Conservation (phyloP, 495 filamentous ascomycete genomes). For the Sordaria brevicollis region DNA sequence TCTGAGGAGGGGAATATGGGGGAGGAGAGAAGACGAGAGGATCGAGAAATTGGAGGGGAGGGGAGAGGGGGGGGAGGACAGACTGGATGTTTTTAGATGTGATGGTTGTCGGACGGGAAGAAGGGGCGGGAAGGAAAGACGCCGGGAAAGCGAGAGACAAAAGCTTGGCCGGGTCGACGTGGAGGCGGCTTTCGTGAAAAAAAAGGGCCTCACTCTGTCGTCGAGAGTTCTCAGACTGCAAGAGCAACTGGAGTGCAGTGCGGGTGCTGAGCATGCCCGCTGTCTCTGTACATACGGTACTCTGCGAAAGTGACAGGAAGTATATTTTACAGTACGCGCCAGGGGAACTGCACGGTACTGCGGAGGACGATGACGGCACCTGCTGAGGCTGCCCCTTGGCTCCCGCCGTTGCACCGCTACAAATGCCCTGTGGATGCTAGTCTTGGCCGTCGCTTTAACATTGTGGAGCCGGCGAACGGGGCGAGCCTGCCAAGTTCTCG, state of each 20-base stretch:
- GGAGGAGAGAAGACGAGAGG: neutral
- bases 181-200: too few species aligned
- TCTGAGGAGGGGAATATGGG: neutral
- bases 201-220: neutral
- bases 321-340: neutral
- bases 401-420: neutral
- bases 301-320: neutral
- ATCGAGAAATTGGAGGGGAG: neutral
- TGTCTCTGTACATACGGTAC: too few species aligned
- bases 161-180: too few species aligned
- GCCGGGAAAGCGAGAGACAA: neutral
- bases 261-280: neutral
- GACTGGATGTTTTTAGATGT: neutral
- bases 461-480: neutral
- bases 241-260: neutral
- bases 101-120: neutral
- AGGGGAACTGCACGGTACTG: neutral
- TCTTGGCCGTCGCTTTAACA: neutral
- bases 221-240: too few species aligned
- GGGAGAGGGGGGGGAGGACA: neutral
- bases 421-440: neutral
- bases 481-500: neutral
- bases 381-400: neutral
- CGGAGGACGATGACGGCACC: neutral
- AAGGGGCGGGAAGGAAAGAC: slow-evolving; percentile 3